Evolutionary conservation across 192 early-diverging fungal genomes (phyloP), one percentile per base, ranked within the genome.

Genomic region (Backusella circina): DNA sequence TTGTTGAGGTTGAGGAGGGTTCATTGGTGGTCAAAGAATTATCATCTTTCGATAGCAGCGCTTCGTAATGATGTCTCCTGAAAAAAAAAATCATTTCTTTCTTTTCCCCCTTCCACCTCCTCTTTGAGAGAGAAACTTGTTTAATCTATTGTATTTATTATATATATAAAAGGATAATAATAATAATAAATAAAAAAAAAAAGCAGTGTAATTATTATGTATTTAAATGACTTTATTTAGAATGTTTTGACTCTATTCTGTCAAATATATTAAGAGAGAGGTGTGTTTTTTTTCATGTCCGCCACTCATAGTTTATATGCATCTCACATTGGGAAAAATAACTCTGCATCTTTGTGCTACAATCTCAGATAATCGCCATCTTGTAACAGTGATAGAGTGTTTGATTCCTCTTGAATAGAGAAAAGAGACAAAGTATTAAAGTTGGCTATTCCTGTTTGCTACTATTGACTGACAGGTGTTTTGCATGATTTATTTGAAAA

Each of bases 21-120:
- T 69, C 67, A 38, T 69, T 69, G 67, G 67, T 69, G 67, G 67
- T 35, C 35, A 26, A 69, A 41, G 23, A 36, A 69, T 28, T 69
- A 69, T 39, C n/a, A 36, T 23, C 35, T 69, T 23, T 35, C 67
- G 5, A 69, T 23, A 39, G 67, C 36, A 26, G 54, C 23, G 2
- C 54, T 57, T 26, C n/a, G 23, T 57, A 26, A 57, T 57, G 54
- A 57, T 26, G 23, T 12, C 54, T 57, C 54, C 54, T 57, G 54
- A 57, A 28, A 26, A 50, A 51, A 57, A 57, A 26, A 26, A 23
- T 26, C 4, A 9, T 57, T 12, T 28, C n/a, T 13, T 28, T 61
- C 54, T 28, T 12, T 51, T 23, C 26, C 23, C 23, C 12, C 54
- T 10, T 12, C 9, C 51, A 2, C 21, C 6, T 51, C 9, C 54